phyloP scores from a whole-genome alignment of 2,329 filamentous ascomycete species.

The Aulographum hederae region DNA sequence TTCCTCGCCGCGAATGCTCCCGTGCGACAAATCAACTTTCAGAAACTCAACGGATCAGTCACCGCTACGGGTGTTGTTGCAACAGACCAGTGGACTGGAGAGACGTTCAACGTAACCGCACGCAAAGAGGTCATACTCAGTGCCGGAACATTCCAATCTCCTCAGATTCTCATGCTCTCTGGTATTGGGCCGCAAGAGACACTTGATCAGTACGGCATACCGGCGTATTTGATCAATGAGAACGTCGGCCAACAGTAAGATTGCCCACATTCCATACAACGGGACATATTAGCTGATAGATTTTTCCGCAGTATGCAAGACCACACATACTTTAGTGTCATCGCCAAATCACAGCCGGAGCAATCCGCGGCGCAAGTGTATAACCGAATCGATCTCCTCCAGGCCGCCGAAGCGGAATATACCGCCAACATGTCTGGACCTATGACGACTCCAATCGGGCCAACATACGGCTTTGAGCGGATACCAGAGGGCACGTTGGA shows the following conservation, averaged over 20 bases:
- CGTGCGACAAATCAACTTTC: slow-evolving; percentile 11
- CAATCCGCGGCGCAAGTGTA: slow-evolving; percentile 12
- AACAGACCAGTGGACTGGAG: slow-evolving; percentile 10
- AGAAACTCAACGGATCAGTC: slow-evolving; percentile 4
- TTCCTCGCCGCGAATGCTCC: slow-evolving; percentile 12
- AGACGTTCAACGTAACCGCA: slow-evolving; percentile 12
- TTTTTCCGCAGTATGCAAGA: background rate
- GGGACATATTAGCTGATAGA: background rate
- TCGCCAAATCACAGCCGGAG: slow-evolving; percentile 10
- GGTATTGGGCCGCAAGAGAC: slow-evolving; percentile 5
- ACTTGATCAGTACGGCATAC: slow-evolving; percentile 7
- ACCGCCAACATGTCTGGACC: slow-evolving; percentile 13
- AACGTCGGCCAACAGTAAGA: slow-evolving; percentile 14
- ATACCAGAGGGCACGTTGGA: slow-evolving; percentile 7
- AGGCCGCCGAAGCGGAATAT: slow-evolving; percentile 11
- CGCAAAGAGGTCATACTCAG: slow-evolving; percentile 14
- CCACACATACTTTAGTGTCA: slow-evolving; percentile 10
- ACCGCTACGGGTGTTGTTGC: slow-evolving; percentile 12
- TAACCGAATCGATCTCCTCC: slow-evolving; percentile 9
- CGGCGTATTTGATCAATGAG: slow-evolving; percentile 11
- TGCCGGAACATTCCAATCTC: slow-evolving; percentile 13
- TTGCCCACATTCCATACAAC: background rate
- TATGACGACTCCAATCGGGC: slow-evolving; percentile 14
- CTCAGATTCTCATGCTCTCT: slow-evolving; percentile 14
- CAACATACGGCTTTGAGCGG: slow-evolving; percentile 16